Percentiles rank a stretch among this genome's conserved stretches.
Evolutionary conservation across 2,329 filamentous ascomycete species (phyloP).

Genomic region (Fusarium hostae): DNA sequence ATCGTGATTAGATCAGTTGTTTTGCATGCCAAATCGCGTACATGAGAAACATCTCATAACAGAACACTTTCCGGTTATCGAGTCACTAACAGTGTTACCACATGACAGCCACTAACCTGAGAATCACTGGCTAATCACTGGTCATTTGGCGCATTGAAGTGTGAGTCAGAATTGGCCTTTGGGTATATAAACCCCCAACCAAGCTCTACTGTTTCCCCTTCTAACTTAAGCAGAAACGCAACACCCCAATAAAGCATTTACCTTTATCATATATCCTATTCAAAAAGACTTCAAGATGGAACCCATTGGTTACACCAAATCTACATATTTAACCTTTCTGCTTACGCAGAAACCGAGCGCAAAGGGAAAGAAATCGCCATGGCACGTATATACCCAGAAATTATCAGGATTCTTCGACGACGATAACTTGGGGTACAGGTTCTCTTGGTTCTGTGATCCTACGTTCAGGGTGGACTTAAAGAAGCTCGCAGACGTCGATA

Average conservation of each 20-base stretch:
- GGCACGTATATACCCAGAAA: not conserved
- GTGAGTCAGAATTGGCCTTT: not conserved
- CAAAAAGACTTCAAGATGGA: not conserved
- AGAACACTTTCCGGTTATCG: not conserved
- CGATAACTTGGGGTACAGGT: not conserved
- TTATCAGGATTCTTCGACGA: not conserved
- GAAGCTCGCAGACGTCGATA: not conserved
- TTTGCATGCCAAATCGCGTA: not conserved
- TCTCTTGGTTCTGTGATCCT: not conserved
- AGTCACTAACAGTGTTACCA: not conserved
- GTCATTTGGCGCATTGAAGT: not conserved
- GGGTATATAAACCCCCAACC: not conserved
- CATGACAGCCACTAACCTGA: not conserved
- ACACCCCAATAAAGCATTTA: accelerated
- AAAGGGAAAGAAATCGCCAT: not conserved
- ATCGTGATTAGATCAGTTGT: not conserved
- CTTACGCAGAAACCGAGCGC: not conserved
- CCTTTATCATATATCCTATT: not conserved
- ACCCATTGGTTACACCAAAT: too few species aligned
- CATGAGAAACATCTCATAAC: not conserved
- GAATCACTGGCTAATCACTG: accelerated
- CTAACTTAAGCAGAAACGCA: not conserved
- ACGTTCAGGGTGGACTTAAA: not conserved
- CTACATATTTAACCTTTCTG: not conserved
- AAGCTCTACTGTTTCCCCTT: not conserved